Evolutionary conservation across 768 basidiomycete species (phyloP), one percentile per base, ranked within the genome.

Genomic region (Ephemerocybe angulata): DNA sequence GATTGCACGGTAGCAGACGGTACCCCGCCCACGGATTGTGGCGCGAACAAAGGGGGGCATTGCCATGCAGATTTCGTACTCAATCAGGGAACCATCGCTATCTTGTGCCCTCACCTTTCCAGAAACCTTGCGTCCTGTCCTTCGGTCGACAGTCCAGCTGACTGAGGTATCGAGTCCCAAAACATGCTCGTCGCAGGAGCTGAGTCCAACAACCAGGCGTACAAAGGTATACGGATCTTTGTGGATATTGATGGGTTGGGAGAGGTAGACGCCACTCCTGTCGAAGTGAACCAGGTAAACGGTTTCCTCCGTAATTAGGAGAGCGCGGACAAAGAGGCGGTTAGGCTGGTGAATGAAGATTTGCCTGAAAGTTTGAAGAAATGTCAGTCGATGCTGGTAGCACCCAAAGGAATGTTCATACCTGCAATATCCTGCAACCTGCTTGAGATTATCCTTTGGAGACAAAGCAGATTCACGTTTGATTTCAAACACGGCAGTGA

Each of bases 131-230:
- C 10, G 3, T 13, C 30, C 48, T n/a, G 38, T 10, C 38, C 22
- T 1, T 25, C 3, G 3, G 43, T 35, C 28, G 28, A 29, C n/a
- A 7, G 21, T 27, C 53, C 53, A 54, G 13, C 29, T 3, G 22
- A 54, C 30, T 19, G 24, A 27, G 47, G 46, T 33, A 24, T 55
- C 54, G 28, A 55, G 46, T 15, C 54, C 54, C 8, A 44, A 21
- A 28, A 40, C 10, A 2, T 24, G 10, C 11, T 47, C 46, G 24
- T 55, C 35, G 3, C 17, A 13, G 21, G 54, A 55, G 3, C 22
- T 21, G 2, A 55, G 47, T 3, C 54, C 46, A 6, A 55, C 24
- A 13, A 55, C 27, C 21, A 41, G 17, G 4, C 47, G 46, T 15
- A 55, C 28, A 21, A 55, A 55, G 4, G 24, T n/a, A 3, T 25